These are phyloP conservation scores for Fusarium luffae DNA, from an alignment of 2,329 filamentous ascomycete genomes.

Conservation along the genomic window DNA sequence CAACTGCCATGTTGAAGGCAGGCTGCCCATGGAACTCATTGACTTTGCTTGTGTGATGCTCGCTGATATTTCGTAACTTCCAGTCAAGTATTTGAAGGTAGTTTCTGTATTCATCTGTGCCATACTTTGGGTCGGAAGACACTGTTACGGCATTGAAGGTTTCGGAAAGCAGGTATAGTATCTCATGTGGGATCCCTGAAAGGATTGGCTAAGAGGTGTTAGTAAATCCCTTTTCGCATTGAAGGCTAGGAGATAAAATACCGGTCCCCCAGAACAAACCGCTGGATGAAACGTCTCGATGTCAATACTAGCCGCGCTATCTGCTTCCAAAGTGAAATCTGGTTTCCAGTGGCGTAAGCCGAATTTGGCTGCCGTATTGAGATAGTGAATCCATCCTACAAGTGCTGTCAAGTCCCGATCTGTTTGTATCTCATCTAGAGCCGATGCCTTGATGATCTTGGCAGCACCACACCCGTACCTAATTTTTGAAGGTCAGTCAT, in stretches of 20 bases:
- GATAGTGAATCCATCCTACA: conserved; percentile 35
- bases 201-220: neutral
- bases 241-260: neutral
- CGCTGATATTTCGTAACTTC: neutral
- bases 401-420: conserved; percentile 15
- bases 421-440: conserved; percentile 1
- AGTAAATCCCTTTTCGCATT: neutral
- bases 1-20: neutral
- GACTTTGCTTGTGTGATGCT: rapidly evolving
- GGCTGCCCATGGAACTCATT: rapidly evolving
- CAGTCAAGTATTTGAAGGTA: conserved; percentile 17
- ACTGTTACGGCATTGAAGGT: conserved; percentile 11
- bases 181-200: neutral
- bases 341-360: conserved; percentile 37
- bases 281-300: conserved; percentile 13
- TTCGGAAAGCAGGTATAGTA: conserved; percentile 30
- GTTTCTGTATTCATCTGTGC: neutral
- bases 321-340: neutral
- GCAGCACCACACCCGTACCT: conserved; percentile 22
- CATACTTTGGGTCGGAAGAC: neutral
- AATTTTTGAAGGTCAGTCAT: too few species aligned
- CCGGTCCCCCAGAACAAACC: conserved; percentile 15
- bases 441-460: conserved; percentile 21
- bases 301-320: neutral
- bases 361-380: conserved; percentile 25